A percentile compares a stretch with the other conserved stretches of the same genome.
Evolutionary conservation across 2,329 filamentous ascomycete genomes (phyloP).

Genomic region (Passalora sequoiae): DNA sequence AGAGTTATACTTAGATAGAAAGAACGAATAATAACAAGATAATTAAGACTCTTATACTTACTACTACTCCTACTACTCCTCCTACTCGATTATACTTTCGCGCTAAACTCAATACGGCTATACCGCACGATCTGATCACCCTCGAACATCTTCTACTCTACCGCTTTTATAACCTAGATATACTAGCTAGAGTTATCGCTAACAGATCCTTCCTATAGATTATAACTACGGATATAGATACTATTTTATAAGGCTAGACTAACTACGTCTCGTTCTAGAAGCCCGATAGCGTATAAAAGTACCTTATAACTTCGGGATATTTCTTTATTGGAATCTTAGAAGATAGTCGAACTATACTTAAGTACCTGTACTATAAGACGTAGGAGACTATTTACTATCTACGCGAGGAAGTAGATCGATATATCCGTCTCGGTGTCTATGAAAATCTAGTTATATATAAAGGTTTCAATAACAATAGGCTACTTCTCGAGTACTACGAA

Average conservation of each 20-base stretch:
- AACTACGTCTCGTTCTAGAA: conserved; percentile 1
- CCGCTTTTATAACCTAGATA: background rate
- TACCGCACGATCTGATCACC: no score
- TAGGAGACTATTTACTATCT: background rate
- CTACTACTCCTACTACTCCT: no score
- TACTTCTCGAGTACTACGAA: conserved; percentile 1
- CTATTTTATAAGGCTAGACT: background rate
- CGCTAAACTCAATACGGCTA: no score
- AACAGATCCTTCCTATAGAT: background rate
- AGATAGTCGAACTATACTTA: conserved; percentile 1
- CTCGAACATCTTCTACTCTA: no score
- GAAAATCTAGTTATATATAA: conserved; percentile 1
- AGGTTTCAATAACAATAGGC: background rate
- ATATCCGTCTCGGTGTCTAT: background rate
- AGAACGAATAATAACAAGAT: no score
- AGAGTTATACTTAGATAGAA: no score
- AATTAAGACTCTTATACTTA: no score
- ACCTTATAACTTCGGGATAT: conserved; percentile 1
- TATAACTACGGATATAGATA: background rate
- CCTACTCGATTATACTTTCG: no score
- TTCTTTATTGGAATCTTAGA: background rate
- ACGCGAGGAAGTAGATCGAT: background rate
- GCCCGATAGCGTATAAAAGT: background rate
- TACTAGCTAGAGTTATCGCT: background rate
- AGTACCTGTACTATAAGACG: background rate